Base-by-base conservation (phyloP, 2,329 filamentous ascomycete species). In the Ustilaginoidea virens region DNA sequence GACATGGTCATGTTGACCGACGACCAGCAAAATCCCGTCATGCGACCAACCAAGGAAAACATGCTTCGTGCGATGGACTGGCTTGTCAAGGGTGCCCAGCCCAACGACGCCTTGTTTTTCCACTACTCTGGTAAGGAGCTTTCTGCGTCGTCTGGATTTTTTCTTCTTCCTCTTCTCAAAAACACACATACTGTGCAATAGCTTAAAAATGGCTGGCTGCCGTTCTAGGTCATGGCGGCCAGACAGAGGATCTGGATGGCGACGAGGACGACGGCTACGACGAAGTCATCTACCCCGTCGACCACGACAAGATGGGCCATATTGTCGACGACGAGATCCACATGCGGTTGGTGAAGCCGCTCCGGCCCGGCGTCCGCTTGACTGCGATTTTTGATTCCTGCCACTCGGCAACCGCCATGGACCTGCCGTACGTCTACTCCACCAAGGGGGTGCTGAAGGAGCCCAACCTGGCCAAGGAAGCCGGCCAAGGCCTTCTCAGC, bases 331-430 rank as follows among this genome's bases (percentile, higher is more conserved):
- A 85, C 44, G 74, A 83, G 49, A 80, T 83, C 58, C 79, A 87
- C 51, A 61, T 66, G 41, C 73, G 76, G 43, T 75, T 86, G 56
- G 87, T 98, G 25, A 64, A 63, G 30, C 67, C 81, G 4, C 64
- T 98, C 10, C 68, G 73, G 42, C 68, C 82, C 3, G 90, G 90
- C 45, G 87, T 94, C 17, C 78, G 87, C 58, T 57, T 83, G 32
- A 85, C 79, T 1, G 77, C 78, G 44, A 83, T 85, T 47, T 85
- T 85, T 51, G 79, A 85, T 53, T 81, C 75, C 5, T 85, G 79
- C 52, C 79, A 85, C 54, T 83, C 78, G 0, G 79, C 79, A 23
- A 81, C 79, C 4, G 76, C 74, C 23, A 63, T 85, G 52, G 79
- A 85, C 45, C 61, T 85, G 32, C 79, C 79, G 5, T 85, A 83